Base-by-base conservation (phyloP, 2,329 filamentous ascomycete species). In the Exophiala dermatitidis region DNA sequence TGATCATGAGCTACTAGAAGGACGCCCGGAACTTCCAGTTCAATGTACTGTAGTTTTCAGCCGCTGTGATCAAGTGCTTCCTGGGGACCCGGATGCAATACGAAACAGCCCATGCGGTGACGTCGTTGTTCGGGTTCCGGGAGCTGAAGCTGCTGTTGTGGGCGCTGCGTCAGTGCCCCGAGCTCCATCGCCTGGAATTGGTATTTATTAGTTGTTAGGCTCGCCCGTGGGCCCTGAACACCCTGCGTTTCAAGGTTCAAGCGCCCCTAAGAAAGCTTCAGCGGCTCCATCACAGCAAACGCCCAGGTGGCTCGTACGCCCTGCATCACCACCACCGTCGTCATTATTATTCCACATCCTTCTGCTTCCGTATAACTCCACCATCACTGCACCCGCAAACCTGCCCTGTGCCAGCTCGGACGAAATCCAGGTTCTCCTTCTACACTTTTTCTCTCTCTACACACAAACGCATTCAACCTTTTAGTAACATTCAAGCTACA, bases 281-380 rank as follows among this genome's bases (percentile, higher is more conserved):
- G 5, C 33, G 10, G 6, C 33, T n/a, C 5, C 43, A 47, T 44
- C n/a, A 10, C 28, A 38, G 10, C 36, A 8, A 26, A 41, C 9
- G 28, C 28, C 38, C 30, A 19, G 9, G 26, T 26, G 30, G 41
- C 41, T 44, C n/a, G n/a, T 26, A 44, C 19, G 5, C 9, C 5
- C 12, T 19, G 34, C 36, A 30, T 36, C 28, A 30, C 7, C 37
- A 48, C 29, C 44, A 40, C 26, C 19, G 19, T 37, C 50, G 46
- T 45, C 51, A 45, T 54, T 46, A 50, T 55, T 48, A 52, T 55
- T 51, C 52, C 52, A 50, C 48, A 19, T 19, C 38, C 42, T 50
- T 46, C 52, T 38, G 5, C 38, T 41, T 41, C 19, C 38, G 36
- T 12, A 38, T 38, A 38, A 38, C 10, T n/a, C 36, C 10, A 38